Conservation (phyloP, 2,329 filamentous ascomycete species). For the Cryphonectria nitschkei region DNA sequence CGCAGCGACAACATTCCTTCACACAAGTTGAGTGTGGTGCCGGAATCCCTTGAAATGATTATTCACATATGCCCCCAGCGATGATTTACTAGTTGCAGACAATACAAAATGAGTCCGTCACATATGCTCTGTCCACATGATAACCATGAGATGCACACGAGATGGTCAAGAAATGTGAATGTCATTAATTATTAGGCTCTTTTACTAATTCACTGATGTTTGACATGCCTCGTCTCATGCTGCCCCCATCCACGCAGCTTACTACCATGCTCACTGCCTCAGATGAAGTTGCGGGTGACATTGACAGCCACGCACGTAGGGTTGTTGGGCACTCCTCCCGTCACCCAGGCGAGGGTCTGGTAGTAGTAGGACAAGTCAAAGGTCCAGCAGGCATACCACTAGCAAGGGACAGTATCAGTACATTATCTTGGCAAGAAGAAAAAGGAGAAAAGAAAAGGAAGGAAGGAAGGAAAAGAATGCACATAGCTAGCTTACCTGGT, state of each 20-base stretch:
- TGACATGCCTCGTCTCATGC: neutral
- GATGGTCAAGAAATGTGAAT: neutral
- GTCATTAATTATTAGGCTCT: slow-evolving; percentile 5
- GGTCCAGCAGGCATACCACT: slow-evolving; percentile 42
- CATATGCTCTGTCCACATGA: neutral
- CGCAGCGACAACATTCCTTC: neutral
- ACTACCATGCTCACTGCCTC: neutral
- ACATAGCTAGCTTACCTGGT: slow-evolving; percentile 31
- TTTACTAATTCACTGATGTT: neutral
- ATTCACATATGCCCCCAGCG: neutral
- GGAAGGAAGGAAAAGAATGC: neutral
- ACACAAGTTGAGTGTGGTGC: neutral
- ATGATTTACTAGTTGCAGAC: neutral
- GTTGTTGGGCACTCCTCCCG: slow-evolving; percentile 37
- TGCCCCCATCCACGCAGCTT: neutral
- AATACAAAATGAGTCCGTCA: neutral
- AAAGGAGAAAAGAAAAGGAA: no score
- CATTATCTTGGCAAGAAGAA: neutral
- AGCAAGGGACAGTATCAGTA: slow-evolving; percentile 8
- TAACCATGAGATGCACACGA: neutral
- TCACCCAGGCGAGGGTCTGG: slow-evolving; percentile 40
- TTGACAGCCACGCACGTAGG: slow-evolving; percentile 41
- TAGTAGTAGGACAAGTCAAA: slow-evolving; percentile 41
- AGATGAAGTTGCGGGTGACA: slow-evolving; percentile 32
- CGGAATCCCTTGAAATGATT: neutral